Conservation (phyloP, 108 stramenopile species). For the Stephanodiscus triporus region DNA sequence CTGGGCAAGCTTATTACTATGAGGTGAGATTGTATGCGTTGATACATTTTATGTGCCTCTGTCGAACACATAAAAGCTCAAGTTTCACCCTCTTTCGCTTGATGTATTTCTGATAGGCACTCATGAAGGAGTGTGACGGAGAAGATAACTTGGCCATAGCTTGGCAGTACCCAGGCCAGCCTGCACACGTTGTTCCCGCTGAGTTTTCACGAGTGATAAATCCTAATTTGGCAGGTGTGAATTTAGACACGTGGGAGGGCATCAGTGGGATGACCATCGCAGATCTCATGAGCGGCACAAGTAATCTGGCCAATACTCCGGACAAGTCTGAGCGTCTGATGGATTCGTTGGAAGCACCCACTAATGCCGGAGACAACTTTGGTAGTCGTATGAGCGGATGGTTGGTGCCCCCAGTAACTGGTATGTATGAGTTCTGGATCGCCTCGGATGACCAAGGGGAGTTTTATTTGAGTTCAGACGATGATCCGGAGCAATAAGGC, state of each 20-base stretch:
- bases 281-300: constrained; percentile 1
- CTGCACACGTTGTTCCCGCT: too few species aligned
- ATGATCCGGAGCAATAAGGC: neutral
- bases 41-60: too few species aligned
- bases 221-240: neutral
- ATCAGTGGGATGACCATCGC: neutral
- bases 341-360: neutral
- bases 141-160: too few species aligned
- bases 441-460: constrained; percentile 18
- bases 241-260: constrained; percentile 1
- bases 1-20: neutral
- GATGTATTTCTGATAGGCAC: neutral
- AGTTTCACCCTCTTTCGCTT: too few species aligned
- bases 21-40: neutral
- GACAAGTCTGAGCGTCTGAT: neutral
- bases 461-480: neutral
- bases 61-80: too few species aligned
- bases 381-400: neutral
- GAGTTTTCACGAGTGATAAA: too few species aligned
- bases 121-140: neutral
- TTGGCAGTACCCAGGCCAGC: neutral
- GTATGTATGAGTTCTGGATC: constrained; percentile 4
- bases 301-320: neutral
- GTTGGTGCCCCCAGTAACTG: constrained; percentile 8
- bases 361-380: constrained; percentile 3